Evolutionary conservation across 257 asterid genomes (phyloP).

Genomic region (Solanum paucissectum): DNA sequence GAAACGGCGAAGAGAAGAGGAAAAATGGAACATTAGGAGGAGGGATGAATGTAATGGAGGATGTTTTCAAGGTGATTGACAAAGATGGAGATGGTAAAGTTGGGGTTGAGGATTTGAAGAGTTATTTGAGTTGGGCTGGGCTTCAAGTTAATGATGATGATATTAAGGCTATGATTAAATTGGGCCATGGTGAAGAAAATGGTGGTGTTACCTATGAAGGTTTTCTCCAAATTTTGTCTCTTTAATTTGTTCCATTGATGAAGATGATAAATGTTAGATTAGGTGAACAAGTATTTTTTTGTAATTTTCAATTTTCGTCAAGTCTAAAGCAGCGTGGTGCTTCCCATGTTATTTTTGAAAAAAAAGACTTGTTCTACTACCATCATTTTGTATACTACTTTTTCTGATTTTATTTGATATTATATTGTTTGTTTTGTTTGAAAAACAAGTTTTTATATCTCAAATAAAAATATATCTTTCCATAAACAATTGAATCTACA

Average conservation of each 20-base stretch:
- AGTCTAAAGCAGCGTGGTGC: neutral
- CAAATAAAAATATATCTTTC: neutral
- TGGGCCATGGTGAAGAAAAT: conserved; percentile 56
- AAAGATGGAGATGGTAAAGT: conserved; percentile 89
- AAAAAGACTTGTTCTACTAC: neutral
- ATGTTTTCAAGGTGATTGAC: conserved; percentile 75
- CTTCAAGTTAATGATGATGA: conserved; percentile 63
- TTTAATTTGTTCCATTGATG: conserved; percentile 10
- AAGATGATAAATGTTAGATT: neutral
- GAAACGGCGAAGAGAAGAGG: neutral
- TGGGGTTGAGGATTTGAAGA: conserved; percentile 56
- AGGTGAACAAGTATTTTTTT: neutral
- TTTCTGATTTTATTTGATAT: neutral
- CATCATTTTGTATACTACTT: neutral
- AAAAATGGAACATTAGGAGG: neutral
- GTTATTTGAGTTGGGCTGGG: conserved; percentile 56
- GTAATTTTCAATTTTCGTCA: neutral
- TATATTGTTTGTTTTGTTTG: neutral
- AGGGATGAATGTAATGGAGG: conserved; percentile 45
- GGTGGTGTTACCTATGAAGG: conserved; percentile 69
- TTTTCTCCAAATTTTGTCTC: conserved; percentile 49
- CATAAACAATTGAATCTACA: neutral
- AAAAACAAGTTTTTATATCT: neutral
- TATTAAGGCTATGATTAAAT: conserved; percentile 61
- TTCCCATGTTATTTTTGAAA: neutral